Conservation (phyloP, 345 rosid genomes). For the Arabis hirsuta region DNA sequence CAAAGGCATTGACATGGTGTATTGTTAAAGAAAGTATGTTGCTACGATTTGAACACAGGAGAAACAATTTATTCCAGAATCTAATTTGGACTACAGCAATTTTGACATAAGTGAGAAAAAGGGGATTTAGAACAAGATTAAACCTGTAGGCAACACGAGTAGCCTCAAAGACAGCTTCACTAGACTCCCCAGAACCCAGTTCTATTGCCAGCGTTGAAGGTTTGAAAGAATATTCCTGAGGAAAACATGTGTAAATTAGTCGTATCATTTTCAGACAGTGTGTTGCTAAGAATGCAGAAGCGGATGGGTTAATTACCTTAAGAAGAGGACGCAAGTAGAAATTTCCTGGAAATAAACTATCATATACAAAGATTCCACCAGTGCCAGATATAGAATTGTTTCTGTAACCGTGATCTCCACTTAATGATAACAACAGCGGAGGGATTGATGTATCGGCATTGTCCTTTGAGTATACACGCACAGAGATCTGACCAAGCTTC, state of each 20-base stretch:
- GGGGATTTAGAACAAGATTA: conserved; percentile 18
- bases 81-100: neutral
- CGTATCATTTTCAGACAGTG: conserved; percentile 13
- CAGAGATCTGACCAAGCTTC: conserved; percentile 91
- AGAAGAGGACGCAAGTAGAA: conserved; percentile 95
- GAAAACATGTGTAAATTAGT: conserved; percentile 5
- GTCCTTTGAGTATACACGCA: conserved; percentile 63
- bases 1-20: conserved; percentile 27
- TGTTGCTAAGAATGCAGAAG: conserved; percentile 10
- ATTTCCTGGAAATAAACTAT: conserved; percentile 91
- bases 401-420: conserved; percentile 96
- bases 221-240: conserved; percentile 90
- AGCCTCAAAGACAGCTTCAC: conserved; percentile 77
- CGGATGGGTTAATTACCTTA: conserved; percentile 56
- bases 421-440: conserved; percentile 78
- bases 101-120: neutral
- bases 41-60: neutral
- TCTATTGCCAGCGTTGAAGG: conserved; percentile 88
- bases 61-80: conserved; percentile 2
- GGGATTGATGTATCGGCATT: conserved; percentile 67
- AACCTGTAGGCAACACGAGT: conserved; percentile 96
- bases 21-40: conserved; percentile 10
- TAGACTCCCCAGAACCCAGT: conserved; percentile 87
- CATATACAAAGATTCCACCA: conserved; percentile 76
- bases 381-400: conserved; percentile 81